Percentiles rank a stretch among this genome's conserved stretches.
Evolutionary conservation across 1,284 basidiomycete genomes (phyloP).

Genomic region (Papiliotrema flavescens): DNA sequence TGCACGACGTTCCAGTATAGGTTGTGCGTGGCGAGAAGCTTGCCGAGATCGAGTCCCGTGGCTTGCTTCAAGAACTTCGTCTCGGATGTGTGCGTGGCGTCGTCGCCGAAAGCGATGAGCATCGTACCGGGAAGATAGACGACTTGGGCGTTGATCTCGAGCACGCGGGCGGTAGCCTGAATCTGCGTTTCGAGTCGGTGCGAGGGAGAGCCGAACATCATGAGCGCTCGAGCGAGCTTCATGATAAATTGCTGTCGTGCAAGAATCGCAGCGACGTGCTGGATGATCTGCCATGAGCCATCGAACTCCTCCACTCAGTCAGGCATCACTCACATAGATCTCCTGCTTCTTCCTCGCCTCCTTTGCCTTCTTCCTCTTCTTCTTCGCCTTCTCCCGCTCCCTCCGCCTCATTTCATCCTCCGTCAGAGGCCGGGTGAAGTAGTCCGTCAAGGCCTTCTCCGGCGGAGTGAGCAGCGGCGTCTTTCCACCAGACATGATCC

Average conservation of each 20-base stretch:
- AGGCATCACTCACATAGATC: conserved; percentile 59
- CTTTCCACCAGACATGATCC: conserved; percentile 33
- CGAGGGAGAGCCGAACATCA: conserved; percentile 93
- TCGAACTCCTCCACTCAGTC: background rate
- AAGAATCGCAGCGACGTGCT: conserved; percentile 81
- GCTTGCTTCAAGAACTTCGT: conserved; percentile 79
- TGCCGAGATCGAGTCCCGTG: conserved; percentile 69
- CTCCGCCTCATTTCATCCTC: conserved; percentile 51
- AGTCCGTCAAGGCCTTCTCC: conserved; percentile 38
- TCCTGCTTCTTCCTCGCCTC: conserved; percentile 70
- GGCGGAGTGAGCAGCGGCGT: conserved; percentile 31
- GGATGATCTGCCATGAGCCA: conserved; percentile 63
- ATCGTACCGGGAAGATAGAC: conserved; percentile 83
- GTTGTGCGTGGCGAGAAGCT: conserved; percentile 69
- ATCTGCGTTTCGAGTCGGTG: conserved; percentile 85
- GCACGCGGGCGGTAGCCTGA: conserved; percentile 75
- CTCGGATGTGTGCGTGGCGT: conserved; percentile 75
- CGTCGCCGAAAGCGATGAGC: conserved; percentile 78
- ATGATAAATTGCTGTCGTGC: conserved; percentile 85
- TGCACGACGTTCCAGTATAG: conserved; percentile 88
- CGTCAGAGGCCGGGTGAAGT: conserved; percentile 41
- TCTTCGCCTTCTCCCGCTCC: conserved; percentile 56
- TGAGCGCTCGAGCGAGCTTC: conserved; percentile 82
- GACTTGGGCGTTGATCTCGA: conserved; percentile 78
- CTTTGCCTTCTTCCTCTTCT: conserved; percentile 50